Percentiles rank a stretch among this genome's conserved stretches.
Conservation (phyloP, 345 rosid species). For the Populus deltoides region DNA sequence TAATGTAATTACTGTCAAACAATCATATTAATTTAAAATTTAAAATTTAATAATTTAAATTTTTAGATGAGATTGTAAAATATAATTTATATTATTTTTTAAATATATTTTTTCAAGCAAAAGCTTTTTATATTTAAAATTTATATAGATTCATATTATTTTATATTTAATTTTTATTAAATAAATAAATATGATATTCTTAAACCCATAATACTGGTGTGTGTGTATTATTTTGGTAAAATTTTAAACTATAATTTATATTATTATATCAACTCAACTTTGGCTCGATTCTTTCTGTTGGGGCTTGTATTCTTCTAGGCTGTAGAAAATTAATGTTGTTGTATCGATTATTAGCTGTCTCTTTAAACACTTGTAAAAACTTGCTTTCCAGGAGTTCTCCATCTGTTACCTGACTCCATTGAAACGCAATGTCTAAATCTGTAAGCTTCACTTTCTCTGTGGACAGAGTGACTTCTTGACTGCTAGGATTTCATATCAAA, state of each 20-base stretch:
- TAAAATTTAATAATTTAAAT: too few species aligned
- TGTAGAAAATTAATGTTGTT: neutral
- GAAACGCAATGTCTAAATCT: neutral
- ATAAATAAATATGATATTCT: too few species aligned
- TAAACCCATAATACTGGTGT: too few species aligned
- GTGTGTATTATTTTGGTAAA: too few species aligned
- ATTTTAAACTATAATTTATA: too few species aligned
- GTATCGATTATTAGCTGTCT: neutral
- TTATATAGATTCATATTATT: rapidly evolving
- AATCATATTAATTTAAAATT: rapidly evolving
- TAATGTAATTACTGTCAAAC: neutral
- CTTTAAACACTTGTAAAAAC: neutral
- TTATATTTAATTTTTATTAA: too few species aligned
- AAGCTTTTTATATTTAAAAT: too few species aligned
- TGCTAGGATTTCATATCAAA: neutral
- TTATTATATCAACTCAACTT: too few species aligned
- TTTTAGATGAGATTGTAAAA: too few species aligned
- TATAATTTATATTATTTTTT: too few species aligned
- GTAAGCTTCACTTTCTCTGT: neutral
- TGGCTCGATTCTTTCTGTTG: too few species aligned
- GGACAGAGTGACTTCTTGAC: neutral
- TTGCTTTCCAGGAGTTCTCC: neutral
- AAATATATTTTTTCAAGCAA: too few species aligned
- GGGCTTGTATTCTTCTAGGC: neutral
- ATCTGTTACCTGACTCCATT: neutral